Base-by-base conservation (phyloP, 345 rosid genomes). In the Erodium maritimum region DNA sequence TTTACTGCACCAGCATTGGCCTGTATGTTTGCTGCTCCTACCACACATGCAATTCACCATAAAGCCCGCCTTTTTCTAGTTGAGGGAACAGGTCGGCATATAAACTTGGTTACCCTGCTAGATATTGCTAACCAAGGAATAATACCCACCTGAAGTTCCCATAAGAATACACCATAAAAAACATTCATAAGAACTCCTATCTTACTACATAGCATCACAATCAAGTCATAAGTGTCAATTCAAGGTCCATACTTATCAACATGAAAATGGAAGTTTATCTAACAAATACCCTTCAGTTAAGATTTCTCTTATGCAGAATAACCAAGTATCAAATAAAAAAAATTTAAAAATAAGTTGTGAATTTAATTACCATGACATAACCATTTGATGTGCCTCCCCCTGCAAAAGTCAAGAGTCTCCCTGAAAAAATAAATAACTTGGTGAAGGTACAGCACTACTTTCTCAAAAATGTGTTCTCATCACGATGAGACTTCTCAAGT, bases 121-220 rank as follows among this genome's bases (percentile, higher is more conserved):
- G 77, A 73, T 57, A 81, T 50, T 50, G 74, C 59, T 74, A 81
- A 71, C 86, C 86, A 81, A 4, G 86, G 86, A 63, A 78, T 71
- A 46, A 81, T 68, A 17, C 83, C 86, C 60, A 81, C 81, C 86
- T 81, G 80, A 69, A 73, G 19, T 21, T 10, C 21, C 51, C 37
- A 59, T 29, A 24, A 19, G 2, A 55, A 23, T 60, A 54, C 57
- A 19, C 23, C 21, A 50, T 0, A 29, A 46, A 5, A 19, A 21
- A 53, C 0, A 29, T 29, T 29, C 4, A 4, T 29, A n/a, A n/a
- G n/a, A n/a, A n/a, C n/a, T n/a, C n/a, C n/a, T 29, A 29, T 29
- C 4, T 29, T 29, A 4, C 9, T 29, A 3, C 37, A 29, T 29
- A 29, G n/a, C n/a, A n/a, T n/a, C n/a, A n/a, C n/a, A n/a, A n/a